phyloP scores from a whole-genome alignment of 2,329 filamentous ascomycete genomes.

The Microcyclosporella mali region DNA sequence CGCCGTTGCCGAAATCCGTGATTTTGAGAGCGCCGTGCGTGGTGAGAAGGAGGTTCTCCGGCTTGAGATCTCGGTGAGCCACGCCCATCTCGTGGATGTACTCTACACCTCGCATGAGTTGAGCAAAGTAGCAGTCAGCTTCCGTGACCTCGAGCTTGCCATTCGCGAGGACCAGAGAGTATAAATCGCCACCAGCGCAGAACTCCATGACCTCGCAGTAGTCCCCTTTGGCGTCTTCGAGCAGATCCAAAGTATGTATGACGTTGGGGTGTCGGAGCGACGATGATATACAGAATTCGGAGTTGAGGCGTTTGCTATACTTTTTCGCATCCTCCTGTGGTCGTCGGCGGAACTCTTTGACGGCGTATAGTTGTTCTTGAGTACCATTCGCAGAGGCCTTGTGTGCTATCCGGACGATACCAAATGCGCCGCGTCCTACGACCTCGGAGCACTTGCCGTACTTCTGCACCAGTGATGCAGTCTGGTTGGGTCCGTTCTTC shows the following conservation, averaged over 20 bases:
- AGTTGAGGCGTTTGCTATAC: conserved; percentile 94
- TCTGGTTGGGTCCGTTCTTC: conserved; percentile 67
- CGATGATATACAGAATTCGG: conserved; percentile 97
- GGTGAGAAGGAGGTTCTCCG: conserved; percentile 90
- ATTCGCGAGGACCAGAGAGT: conserved; percentile 83
- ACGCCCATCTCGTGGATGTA: conserved; percentile 99
- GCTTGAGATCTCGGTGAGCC: conserved; percentile 91
- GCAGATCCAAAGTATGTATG: conserved; percentile 90
- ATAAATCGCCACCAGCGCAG: conserved; percentile 91
- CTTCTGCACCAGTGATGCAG: conserved; percentile 81
- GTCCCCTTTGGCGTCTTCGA: conserved; percentile 93
- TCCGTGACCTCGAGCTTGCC: conserved; percentile 88
- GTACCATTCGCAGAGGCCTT: conserved; percentile 78
- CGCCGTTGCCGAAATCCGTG: conserved; percentile 96
- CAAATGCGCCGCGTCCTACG: conserved; percentile 91
- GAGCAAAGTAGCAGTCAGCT: conserved; percentile 98
- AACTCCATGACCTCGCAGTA: conserved; percentile 99
- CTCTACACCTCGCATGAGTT: conserved; percentile 97
- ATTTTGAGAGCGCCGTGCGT: conserved; percentile 92
- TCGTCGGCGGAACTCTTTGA: conserved; percentile 94
- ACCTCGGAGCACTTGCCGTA: conserved; percentile 98
- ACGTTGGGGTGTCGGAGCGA: conserved; percentile 95
- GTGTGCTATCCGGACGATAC: conserved; percentile 94
- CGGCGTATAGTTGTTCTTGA: conserved; percentile 86
- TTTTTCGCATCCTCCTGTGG: conserved; percentile 94